phyloP scores from a whole-genome alignment of 2,329 filamentous ascomycete species.

The Claviceps citrina region DNA sequence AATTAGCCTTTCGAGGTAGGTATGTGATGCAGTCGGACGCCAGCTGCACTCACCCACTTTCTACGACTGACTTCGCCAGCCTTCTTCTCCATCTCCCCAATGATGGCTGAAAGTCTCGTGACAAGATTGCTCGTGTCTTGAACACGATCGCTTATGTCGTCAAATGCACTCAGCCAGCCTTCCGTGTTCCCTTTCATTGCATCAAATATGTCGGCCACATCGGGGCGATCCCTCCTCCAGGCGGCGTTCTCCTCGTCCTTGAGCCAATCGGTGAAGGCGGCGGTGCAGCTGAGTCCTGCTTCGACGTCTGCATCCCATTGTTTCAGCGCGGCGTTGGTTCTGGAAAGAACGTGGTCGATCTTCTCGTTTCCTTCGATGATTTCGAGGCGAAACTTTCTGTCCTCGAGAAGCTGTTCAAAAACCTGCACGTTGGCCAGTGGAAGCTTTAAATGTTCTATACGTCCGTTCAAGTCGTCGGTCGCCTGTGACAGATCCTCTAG shows the following conservation, averaged over 20 bases:
- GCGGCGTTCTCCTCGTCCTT: conserved; percentile 45
- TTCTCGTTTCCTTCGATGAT: conserved; percentile 78
- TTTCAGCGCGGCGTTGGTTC: conserved; percentile 60
- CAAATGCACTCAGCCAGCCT: conserved; percentile 72
- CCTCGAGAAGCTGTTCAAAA: conserved; percentile 78
- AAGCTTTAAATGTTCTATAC: conserved; percentile 64
- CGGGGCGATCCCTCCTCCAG: conserved; percentile 45
- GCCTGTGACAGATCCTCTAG: conserved; percentile 73
- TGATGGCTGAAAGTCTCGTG: conserved; percentile 57
- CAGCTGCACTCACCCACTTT: conserved; percentile 44
- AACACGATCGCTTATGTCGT: conserved; percentile 58
- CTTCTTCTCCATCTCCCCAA: conserved; percentile 72
- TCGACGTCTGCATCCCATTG: conserved; percentile 66
- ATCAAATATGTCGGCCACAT: conserved; percentile 57
- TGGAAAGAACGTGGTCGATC: conserved; percentile 76
- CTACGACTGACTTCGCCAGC: conserved; percentile 71
- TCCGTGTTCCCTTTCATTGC: conserved; percentile 90
- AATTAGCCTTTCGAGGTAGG: not conserved
- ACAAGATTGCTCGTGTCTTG: conserved; percentile 55
- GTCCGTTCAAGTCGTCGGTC: conserved; percentile 60
- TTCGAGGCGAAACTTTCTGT: conserved; percentile 64
- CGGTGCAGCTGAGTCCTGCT: conserved; percentile 61
- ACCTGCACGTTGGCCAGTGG: conserved; percentile 69
- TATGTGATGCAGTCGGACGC: no score
- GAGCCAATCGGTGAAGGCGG: conserved; percentile 64